A percentile compares a stretch with the other conserved stretches of the same genome.
Evolutionary conservation across 2,329 filamentous ascomycete species (phyloP).

Genomic region (Fusarium penzigii): DNA sequence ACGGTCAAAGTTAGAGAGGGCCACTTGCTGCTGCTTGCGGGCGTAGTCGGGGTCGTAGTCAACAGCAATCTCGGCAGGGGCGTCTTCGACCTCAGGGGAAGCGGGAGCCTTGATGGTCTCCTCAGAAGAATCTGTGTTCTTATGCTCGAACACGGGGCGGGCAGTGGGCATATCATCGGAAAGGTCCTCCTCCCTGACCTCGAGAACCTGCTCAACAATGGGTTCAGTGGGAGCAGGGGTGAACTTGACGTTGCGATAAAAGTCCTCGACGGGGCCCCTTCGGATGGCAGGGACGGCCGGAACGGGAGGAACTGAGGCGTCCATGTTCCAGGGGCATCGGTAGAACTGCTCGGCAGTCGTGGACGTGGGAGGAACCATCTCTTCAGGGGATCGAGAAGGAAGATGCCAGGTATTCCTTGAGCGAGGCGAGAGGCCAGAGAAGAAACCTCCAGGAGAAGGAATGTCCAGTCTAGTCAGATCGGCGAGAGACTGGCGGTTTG

Average conservation of each 20-base stretch:
- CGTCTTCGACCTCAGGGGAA: slow-evolving; percentile 56
- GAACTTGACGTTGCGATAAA: slow-evolving; percentile 39
- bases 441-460: slow-evolving; percentile 89
- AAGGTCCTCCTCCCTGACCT: slow-evolving; percentile 51
- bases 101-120: slow-evolving; percentile 35
- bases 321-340: slow-evolving; percentile 71
- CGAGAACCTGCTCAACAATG: slow-evolving; percentile 66
- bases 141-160: slow-evolving; percentile 44
- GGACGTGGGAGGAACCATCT: slow-evolving; percentile 70
- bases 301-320: slow-evolving; percentile 39
- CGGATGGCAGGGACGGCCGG: slow-evolving; percentile 32
- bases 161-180: slow-evolving; percentile 69
- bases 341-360: slow-evolving; percentile 94
- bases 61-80: slow-evolving; percentile 63
- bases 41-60: slow-evolving; percentile 78
- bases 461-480: slow-evolving; percentile 82
- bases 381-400: slow-evolving; percentile 53
- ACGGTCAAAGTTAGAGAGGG: slow-evolving; percentile 75
- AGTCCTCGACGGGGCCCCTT: slow-evolving; percentile 41
- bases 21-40: slow-evolving; percentile 68
- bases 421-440: slow-evolving; percentile 76
- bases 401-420: slow-evolving; percentile 82
- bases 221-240: slow-evolving; percentile 41
- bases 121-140: slow-evolving; percentile 32
- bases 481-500: slow-evolving; percentile 58